Evolutionary conservation across 2,329 filamentous ascomycete species (phyloP).

Genomic region (Xylariaceae sp.): DNA sequence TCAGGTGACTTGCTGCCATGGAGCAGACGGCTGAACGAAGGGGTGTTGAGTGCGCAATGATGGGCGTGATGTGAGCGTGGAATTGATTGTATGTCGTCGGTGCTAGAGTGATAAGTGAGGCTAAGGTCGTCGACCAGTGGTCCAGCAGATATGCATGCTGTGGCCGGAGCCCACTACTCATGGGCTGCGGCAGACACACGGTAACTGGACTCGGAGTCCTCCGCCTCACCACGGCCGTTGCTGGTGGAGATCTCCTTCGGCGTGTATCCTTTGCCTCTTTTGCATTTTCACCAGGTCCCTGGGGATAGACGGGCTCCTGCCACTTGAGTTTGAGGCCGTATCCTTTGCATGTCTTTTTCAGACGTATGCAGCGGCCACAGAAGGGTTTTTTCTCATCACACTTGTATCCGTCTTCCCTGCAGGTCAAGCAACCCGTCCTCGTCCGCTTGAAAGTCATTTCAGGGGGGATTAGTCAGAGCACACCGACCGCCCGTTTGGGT

Average conservation of each 20-base stretch:
- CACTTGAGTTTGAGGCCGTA: slow-evolving; percentile 31
- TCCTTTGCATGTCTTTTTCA: slow-evolving; percentile 30
- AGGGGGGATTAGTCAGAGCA: not conserved
- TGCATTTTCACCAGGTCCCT: slow-evolving; percentile 6
- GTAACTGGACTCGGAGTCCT: not conserved
- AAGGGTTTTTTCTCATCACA: slow-evolving; percentile 32
- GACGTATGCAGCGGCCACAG: slow-evolving; percentile 30
- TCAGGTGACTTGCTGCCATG: slow-evolving; percentile 32
- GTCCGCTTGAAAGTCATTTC: slow-evolving; percentile 25
- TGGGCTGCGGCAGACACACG: slow-evolving; percentile 4
- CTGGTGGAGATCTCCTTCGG: slow-evolving; percentile 1
- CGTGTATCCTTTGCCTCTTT: slow-evolving; percentile 11
- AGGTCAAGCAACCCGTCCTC: slow-evolving; percentile 30
- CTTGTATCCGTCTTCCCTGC: slow-evolving; percentile 33
- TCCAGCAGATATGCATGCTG: slow-evolving; percentile 25
- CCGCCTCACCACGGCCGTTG: not conserved
- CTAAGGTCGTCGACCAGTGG: slow-evolving; percentile 30
- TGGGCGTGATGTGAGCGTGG: slow-evolving; percentile 31
- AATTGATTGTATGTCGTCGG: slow-evolving; percentile 28
- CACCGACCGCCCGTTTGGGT: not conserved
- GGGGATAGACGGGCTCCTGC: slow-evolving; percentile 20
- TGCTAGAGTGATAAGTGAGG: slow-evolving; percentile 29
- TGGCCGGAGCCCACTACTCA: slow-evolving; percentile 13
- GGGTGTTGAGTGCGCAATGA: slow-evolving; percentile 27
- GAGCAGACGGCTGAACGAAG: slow-evolving; percentile 29